Conservation (phyloP, 768 basidiomycete species). For the Auricularia cornea region DNA sequence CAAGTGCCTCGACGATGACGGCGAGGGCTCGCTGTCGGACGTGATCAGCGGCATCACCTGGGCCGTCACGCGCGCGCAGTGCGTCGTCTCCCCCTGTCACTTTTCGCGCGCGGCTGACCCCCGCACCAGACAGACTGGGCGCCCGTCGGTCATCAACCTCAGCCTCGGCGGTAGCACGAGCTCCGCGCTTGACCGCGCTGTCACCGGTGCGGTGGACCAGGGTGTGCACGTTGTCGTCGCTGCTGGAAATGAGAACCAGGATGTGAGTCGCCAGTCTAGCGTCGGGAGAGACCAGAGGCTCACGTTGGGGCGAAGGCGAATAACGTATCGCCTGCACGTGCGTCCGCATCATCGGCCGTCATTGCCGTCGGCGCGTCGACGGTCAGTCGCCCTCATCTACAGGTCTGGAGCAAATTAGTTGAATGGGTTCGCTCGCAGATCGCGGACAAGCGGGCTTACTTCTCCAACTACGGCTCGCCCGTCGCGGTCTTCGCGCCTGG, state of each 20-base stretch:
- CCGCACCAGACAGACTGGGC: background rate
- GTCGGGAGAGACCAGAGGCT: background rate
- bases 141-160: conserved; percentile 8
- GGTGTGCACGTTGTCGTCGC: conserved; percentile 10
- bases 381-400: too few relatives aligned
- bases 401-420: too few relatives aligned
- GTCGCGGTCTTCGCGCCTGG: conserved; percentile 12
- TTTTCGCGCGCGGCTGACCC: too few relatives aligned
- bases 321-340: conserved; percentile 25
- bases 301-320: conserved; percentile 12
- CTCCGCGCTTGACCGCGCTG: conserved; percentile 6
- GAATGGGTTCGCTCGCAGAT: background rate
- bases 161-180: conserved; percentile 8
- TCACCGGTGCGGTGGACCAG: conserved; percentile 1
- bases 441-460: conserved; percentile 6
- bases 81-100: background rate
- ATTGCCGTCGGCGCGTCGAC: conserved; percentile 10
- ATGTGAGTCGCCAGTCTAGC: conserved; percentile 8
- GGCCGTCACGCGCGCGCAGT: conserved; percentile 1
- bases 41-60: conserved; percentile 12
- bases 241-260: conserved; percentile 29
- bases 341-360: conserved; percentile 19
- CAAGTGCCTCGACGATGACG: conserved; percentile 10
- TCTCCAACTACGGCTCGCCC: conserved; percentile 12
- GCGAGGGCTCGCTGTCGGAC: conserved; percentile 2